Percentiles rank a stretch among this genome's conserved stretches.
Evolutionary conservation across 73 alveolate species (phyloP).

Genomic region (Paramecium pentaurelia): DNA sequence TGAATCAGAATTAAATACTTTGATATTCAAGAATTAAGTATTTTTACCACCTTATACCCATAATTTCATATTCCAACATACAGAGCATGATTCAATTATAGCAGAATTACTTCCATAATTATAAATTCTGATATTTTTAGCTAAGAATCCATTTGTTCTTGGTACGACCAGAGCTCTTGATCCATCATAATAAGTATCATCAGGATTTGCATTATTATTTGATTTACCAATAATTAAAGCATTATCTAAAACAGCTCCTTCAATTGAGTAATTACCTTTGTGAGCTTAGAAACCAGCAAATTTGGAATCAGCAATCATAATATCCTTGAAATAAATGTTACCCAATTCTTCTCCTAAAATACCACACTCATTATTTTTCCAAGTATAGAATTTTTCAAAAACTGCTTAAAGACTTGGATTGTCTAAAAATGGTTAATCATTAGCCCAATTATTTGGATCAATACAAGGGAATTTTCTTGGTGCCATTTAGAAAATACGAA

Average conservation of each 20-base stretch:
- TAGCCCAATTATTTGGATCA: not conserved
- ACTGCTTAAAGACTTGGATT: constrained; percentile 56
- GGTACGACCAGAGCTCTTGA: constrained; percentile 70
- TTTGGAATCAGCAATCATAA: constrained; percentile 65
- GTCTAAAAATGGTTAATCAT: not conserved
- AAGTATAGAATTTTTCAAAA: constrained; percentile 48
- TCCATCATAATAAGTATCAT: not conserved
- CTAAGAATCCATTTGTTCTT: constrained; percentile 69
- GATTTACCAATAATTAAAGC: constrained; percentile 72
- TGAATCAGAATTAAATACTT: not conserved
- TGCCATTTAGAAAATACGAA: constrained; percentile 71
- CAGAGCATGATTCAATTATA: constrained; percentile 71
- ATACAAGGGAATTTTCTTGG: constrained; percentile 64
- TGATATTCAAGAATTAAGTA: constrained; percentile 5
- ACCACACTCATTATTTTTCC: constrained; percentile 69
- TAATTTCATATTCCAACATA: constrained; percentile 56
- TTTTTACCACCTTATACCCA: constrained; percentile 63
- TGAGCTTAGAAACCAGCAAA: constrained; percentile 63
- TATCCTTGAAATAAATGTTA: constrained; percentile 53
- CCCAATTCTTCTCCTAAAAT: constrained; percentile 75
- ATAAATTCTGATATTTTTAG: constrained; percentile 53
- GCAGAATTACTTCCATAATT: constrained; percentile 48
- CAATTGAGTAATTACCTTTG: constrained; percentile 43
- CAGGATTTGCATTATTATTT: constrained; percentile 44
- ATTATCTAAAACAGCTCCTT: constrained; percentile 46